Base-by-base conservation (phyloP, 2,329 filamentous ascomycete genomes). In the Colletotrichum scovillei region DNA sequence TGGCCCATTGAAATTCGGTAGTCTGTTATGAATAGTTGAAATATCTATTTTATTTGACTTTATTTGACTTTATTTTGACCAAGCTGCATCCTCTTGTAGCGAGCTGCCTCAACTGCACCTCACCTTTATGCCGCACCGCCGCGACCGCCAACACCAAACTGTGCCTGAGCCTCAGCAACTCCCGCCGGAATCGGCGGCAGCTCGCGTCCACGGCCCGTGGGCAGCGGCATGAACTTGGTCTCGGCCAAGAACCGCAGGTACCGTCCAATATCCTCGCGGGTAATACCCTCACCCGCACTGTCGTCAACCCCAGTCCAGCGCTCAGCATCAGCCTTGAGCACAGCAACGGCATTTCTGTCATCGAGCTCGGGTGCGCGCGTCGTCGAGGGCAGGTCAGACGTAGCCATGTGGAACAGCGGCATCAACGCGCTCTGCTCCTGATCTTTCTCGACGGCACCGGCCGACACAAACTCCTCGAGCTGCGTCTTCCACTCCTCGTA, bases 341-440 rank as follows among this genome's bases (percentile, higher is more conserved):
- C 88, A 4, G 83, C 82, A 2, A 86, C 84, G 0, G 92, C 89
- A 78, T 94, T 93, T 32, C 78, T 76, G 79, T 95, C 94, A 77
- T 94, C 92, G 16, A 97, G 88, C 80, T 94, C 93, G 0, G 93
- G 92, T 0, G 94, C 92, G 57, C 90, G 90, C 30, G 92, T 94
- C 75, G 90, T 90, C 87, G 87, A 87, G 0, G 92, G 92, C 5
- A 95, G 85, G 79, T 94, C 89, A 2, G 88, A 88, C 0, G 89
- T 91, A 16, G 92, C 91, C 81, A 95, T 93, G 80, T 95, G 92
- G 79, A 92, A 93, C 3, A 95, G 88, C 1, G 93, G 92, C 81
- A 93, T 78, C 5, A 81, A 77, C 4, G 79, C 78, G 63, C 75
- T 69, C 77, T 81, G 77, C 59, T 80, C 86, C 89, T 90, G 32